Percentiles rank a stretch among this genome's conserved stretches.
phyloP scores from a whole-genome alignment of 805 yeast genomes.

The Ogataea pilisensis region DNA sequence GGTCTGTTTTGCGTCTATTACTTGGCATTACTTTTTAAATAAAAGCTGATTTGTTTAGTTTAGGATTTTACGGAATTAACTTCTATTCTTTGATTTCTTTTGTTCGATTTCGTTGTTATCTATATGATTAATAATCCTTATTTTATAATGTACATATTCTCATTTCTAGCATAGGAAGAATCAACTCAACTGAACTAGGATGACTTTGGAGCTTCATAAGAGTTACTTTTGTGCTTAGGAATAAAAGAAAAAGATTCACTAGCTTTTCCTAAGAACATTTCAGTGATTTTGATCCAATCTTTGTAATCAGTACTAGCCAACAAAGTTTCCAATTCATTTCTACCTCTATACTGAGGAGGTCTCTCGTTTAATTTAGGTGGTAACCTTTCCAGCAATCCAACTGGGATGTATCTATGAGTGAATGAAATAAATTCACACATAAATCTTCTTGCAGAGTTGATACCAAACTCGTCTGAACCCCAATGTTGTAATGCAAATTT shows the following conservation, averaged over 20 bases:
- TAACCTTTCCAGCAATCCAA: constrained; percentile 82
- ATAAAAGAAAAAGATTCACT: constrained; percentile 69
- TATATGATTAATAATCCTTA: too few species aligned
- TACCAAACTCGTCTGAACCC: constrained; percentile 97
- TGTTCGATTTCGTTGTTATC: too few species aligned
- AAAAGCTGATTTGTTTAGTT: too few species aligned
- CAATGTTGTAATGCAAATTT: constrained; percentile 88
- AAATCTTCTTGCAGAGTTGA: constrained; percentile 81
- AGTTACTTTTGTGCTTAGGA: constrained; percentile 94
- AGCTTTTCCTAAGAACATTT: constrained; percentile 89
- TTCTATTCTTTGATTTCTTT: too few species aligned
- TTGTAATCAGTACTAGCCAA: constrained; percentile 78
- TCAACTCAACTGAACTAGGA: too few species aligned
- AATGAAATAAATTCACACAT: constrained; percentile 93
- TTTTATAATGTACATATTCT: too few species aligned
- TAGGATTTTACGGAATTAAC: too few species aligned
- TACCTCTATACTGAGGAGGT: constrained; percentile 90
- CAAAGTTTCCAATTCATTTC: constrained; percentile 88
- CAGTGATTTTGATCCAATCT: constrained; percentile 96
- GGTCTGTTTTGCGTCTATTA: too few species aligned
- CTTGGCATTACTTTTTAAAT: too few species aligned
- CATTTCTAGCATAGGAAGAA: too few species aligned
- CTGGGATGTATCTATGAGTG: constrained; percentile 91
- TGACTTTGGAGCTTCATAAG: constrained; percentile 41
- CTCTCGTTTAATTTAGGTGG: constrained; percentile 91